Evolutionary conservation across 352 stramenopile genomes (phyloP).

Genomic region (Phytophthora sojae): DNA sequence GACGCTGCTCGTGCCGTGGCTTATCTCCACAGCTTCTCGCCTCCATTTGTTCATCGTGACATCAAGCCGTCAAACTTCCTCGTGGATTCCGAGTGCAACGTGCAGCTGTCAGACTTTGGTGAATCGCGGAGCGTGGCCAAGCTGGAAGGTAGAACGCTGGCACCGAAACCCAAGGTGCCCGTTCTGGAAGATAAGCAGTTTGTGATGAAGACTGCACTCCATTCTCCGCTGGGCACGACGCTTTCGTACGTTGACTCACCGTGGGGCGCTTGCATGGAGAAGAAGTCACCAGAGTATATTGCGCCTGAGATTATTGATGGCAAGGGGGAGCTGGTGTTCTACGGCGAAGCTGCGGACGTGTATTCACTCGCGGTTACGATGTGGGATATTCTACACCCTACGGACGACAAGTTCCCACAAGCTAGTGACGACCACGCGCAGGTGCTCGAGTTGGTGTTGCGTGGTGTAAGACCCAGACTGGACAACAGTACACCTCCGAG

Average conservation of each 20-base stretch:
- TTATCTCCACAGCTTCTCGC: constrained; percentile 60
- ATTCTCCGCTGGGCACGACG: constrained; percentile 20
- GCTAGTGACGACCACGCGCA: constrained; percentile 40
- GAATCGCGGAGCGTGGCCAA: constrained; percentile 36
- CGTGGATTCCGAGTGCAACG: constrained; percentile 42
- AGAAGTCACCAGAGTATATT: constrained; percentile 60
- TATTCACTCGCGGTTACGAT: constrained; percentile 70
- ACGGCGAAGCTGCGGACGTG: constrained; percentile 58
- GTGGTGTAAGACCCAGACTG: constrained; percentile 45
- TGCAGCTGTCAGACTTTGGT: constrained; percentile 55
- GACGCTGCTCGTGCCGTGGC: constrained; percentile 56
- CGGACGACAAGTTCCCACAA: constrained; percentile 43
- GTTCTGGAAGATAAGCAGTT: constrained; percentile 19
- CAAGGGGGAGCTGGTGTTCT: constrained; percentile 30
- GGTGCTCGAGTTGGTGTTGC: constrained; percentile 52
- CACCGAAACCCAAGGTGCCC: constrained; percentile 11
- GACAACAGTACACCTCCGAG: constrained; percentile 18
- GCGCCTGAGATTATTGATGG: constrained; percentile 64
- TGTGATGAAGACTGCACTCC: neutral
- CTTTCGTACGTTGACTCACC: constrained; percentile 17
- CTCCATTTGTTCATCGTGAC: constrained; percentile 54
- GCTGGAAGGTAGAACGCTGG: constrained; percentile 1
- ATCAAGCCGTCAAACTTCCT: constrained; percentile 58
- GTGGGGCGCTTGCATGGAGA: constrained; percentile 13
- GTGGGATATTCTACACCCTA: constrained; percentile 67